A percentile compares a stretch with the other conserved stretches of the same genome.
Evolutionary conservation across 2,329 filamentous ascomycete species (phyloP).

Genomic region (Escovopsis sp.): DNA sequence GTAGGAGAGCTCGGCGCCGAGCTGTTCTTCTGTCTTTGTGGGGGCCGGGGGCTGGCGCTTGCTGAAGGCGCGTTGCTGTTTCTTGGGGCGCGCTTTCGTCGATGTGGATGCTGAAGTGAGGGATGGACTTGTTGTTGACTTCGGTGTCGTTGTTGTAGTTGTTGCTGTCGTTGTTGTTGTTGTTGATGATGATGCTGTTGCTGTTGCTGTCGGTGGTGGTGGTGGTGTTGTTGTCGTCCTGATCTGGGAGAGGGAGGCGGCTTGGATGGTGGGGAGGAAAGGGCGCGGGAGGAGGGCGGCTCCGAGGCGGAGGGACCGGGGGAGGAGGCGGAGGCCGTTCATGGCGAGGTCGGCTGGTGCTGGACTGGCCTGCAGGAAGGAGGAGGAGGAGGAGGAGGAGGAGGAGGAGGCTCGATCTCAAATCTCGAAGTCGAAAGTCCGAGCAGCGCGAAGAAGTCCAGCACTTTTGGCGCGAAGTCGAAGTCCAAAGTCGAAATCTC

Average conservation of each 20-base stretch:
- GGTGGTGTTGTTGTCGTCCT: slow-evolving; percentile 9
- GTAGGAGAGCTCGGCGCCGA: slow-evolving; percentile 35
- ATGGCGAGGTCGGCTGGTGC: slow-evolving; percentile 9
- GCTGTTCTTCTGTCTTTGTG: slow-evolving; percentile 16
- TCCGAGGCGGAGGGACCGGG: slow-evolving; percentile 12
- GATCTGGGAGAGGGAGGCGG: neutral
- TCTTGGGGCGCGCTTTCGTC: too few relatives aligned
- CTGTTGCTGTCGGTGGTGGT: slow-evolving; percentile 11
- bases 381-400: too few relatives aligned
- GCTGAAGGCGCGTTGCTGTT: slow-evolving; percentile 11
- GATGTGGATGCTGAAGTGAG: too few relatives aligned
- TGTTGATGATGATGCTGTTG: slow-evolving; percentile 13
- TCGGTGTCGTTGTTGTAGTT: too few relatives aligned
- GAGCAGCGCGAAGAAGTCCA: neutral
- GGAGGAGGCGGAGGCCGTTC: slow-evolving; percentile 11
- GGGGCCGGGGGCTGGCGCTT: slow-evolving; percentile 16
- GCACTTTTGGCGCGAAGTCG: too few relatives aligned
- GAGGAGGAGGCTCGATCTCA: neutral
- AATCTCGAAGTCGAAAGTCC: too few relatives aligned
- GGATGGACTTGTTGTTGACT: too few relatives aligned
- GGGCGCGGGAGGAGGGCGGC: slow-evolving; percentile 7
- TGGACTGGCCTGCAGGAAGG: too few relatives aligned
- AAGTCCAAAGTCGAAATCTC: slow-evolving; percentile 14
- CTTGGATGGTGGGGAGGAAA: slow-evolving; percentile 8
- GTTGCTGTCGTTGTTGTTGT: too few relatives aligned